Evolutionary conservation across 305 asterid genomes (phyloP), one percentile per base, ranked within the genome.

Genomic region (Fraxinus ornus): DNA sequence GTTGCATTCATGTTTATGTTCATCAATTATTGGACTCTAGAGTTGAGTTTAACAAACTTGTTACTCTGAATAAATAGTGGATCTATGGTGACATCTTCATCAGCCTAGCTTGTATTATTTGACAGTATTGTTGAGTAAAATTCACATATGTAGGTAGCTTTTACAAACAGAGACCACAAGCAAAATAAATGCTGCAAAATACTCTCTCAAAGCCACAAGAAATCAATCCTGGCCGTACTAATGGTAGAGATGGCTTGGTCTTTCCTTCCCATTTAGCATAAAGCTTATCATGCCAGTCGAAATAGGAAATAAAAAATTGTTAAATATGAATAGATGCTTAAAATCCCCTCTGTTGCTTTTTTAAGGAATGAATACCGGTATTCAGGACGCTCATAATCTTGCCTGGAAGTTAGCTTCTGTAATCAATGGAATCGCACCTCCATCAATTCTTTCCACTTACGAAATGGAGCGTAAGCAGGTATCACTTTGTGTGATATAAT

Each of bases 331-430:
- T 24, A 10, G 73, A 22, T 64, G 73, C 82, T 81, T 39, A 81
- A 52, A 28, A 80, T 71, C 60, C 33, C 73, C 60, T 86, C 1
- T 49, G 24, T 71, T 72, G 19, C 57, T 83, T 82, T 77, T 78
- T 71, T 57, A 88, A 94, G 99, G 99, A 82, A 94, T 95, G 99
- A 95, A 95, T 84, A 94, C 98, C 26, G 98, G 99, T 74, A 92
- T 95, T 87, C 99, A 95, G 88, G 99, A 95, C 87, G 97, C 93
- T 81, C 99, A 95, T 86, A 95, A 95, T 84, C 97, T 94, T 86
- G 97, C 99, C 35, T 95, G 99, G 99, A 95, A 95, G 88, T 88
- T 95, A 87, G 97, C 96, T 83, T 87, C 89, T 87, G 91, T 95
- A 74, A 83, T 91, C 78, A 85, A 87, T 83, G 97, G 97, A 84